Conservation (phyloP, 345 rosid species). For the Trapa incisa region DNA sequence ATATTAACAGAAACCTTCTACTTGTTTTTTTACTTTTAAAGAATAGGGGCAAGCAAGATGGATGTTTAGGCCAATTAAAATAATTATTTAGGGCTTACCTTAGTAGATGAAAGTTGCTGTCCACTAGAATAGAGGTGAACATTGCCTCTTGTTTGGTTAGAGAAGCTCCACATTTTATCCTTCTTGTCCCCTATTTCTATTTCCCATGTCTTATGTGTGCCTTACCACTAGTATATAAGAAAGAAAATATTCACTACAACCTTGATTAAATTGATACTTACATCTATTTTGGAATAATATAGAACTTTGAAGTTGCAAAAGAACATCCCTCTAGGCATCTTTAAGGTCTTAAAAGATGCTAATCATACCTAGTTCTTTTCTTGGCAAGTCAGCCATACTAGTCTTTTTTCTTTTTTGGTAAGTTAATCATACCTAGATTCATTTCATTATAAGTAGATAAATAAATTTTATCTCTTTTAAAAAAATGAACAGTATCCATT, state of each 20-base stretch:
- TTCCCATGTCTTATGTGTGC: neutral
- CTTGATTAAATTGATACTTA: neutral
- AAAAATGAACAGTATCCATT: neutral
- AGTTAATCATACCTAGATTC: neutral
- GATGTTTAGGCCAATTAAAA: neutral
- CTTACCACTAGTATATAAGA: neutral
- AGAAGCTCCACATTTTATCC: neutral
- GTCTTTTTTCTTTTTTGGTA: no score
- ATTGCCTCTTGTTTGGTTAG: neutral
- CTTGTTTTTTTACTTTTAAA: neutral
- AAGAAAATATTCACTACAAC: neutral
- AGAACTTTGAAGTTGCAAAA: neutral
- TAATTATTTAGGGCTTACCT: constrained; percentile 73
- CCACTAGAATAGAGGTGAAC: neutral
- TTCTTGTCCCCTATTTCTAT: neutral
- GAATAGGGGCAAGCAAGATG: neutral
- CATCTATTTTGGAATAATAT: neutral
- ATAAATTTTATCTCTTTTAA: neutral
- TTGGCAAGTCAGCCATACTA: no score
- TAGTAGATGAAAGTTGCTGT: constrained; percentile 95
- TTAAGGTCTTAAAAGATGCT: neutral
- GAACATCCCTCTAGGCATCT: no score
- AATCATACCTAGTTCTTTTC: neutral
- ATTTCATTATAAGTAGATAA: neutral
- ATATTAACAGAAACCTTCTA: neutral